Evolutionary conservation across 2,329 filamentous ascomycete genomes (phyloP).

Genomic region (Reticulascus tulasneorum): DNA sequence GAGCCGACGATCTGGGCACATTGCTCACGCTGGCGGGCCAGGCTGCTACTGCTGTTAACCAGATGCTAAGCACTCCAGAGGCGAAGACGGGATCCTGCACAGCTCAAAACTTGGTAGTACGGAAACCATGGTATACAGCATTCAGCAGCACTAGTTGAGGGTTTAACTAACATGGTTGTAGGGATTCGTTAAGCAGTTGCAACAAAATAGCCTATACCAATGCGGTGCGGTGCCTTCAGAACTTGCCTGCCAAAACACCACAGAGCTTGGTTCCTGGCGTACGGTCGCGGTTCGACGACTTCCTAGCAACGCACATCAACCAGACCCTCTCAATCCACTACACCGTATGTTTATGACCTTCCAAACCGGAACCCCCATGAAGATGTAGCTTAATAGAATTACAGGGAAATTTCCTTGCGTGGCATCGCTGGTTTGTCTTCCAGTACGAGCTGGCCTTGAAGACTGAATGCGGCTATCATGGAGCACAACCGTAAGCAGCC

Average conservation of each 20-base stretch:
- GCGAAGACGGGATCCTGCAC: too few species aligned
- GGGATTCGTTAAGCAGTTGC: conserved; percentile 22
- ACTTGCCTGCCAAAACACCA: conserved; percentile 29
- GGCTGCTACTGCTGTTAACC: too few species aligned
- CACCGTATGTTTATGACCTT: conserved; percentile 22
- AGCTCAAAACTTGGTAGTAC: too few species aligned
- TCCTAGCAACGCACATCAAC: conserved; percentile 44
- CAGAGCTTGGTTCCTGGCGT: conserved; percentile 34
- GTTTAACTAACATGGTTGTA: conserved; percentile 3
- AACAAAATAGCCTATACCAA: conserved; percentile 37
- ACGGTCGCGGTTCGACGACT: conserved; percentile 45
- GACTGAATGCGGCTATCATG: conserved; percentile 30
- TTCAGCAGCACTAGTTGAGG: too few species aligned
- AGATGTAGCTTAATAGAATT: conserved; percentile 19
- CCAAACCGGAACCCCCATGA: too few species aligned
- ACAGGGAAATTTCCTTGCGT: conserved; percentile 25
- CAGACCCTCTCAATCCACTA: conserved; percentile 40
- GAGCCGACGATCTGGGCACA: too few species aligned
- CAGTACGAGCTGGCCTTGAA: conserved; percentile 26
- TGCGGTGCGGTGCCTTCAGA: conserved; percentile 40
- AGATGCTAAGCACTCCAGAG: too few species aligned
- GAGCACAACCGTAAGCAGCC: conserved; percentile 30
- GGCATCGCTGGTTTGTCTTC: conserved; percentile 28
- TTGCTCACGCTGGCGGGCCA: too few species aligned
- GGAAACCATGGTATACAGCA: too few species aligned